Base-by-base conservation (phyloP, 2,329 filamentous ascomycete genomes). In the Exophiala mesophila region DNA sequence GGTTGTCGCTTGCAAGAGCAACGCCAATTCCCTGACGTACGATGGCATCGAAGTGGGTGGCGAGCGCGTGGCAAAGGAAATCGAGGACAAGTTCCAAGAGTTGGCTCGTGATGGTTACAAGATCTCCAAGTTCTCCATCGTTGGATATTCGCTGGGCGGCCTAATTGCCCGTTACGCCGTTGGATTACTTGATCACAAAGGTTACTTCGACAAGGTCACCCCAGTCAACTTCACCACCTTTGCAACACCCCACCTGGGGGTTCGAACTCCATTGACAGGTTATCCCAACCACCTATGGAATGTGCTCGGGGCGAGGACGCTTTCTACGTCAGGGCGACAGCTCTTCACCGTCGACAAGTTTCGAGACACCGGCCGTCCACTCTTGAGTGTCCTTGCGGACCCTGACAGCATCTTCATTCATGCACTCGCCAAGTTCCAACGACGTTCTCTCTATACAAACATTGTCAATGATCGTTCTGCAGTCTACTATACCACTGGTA, bases 161-260 rank as follows among this genome's bases (percentile, higher is more conserved):
- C 70, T 97, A 5, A 80, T 97, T 3, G 81, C 87, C 7, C 77
- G 90, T 46, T 97, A 95, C 67, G 84, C 86, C 2, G 76, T 95
- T 43, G 90, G 90, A 0, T 68, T 97, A 56, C 72, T 97, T 3
- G 79, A 89, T 55, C 82, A 85, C 41, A 85, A 84, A 57, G 88
- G 88, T 6, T 72, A 87, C 44, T 80, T 97, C 43, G 82, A 94
- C 43, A 74, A 74, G 44, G 73, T 97, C 18, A 75, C 88, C 59
- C 90, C 90, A 52, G 77, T 90, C 77, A 96, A 94, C 70, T 96
- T 97, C 65, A 87, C 84, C 2, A 95, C 89, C 1, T 96, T 97
- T 64, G 90, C 85, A 4, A 83, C 85, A 21, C 90, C 85, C 17
- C 85, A 89, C 64, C 72, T 89, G 5, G 85, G 85, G n/a, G 83